Conservation (phyloP, 371 early-diverging fungal genomes). For the Saksenaea vasiformis region DNA sequence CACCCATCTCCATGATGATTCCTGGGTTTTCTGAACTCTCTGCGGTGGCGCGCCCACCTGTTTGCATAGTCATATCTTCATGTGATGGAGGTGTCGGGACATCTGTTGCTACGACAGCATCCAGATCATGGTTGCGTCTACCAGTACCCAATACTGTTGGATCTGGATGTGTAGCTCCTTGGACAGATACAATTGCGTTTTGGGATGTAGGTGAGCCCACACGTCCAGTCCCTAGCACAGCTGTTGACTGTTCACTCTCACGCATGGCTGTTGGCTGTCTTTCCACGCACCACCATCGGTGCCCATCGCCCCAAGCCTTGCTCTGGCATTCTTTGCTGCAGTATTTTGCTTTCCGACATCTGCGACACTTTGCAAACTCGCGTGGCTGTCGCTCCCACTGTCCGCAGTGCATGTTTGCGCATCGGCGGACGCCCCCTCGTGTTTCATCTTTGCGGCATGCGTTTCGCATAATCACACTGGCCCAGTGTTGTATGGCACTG, state of each 20-base stretch:
- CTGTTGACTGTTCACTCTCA: neutral
- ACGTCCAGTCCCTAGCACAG: conserved; percentile 1
- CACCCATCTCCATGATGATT: conserved; percentile 26
- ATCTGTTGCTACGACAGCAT: conserved; percentile 1
- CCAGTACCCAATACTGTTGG: neutral
- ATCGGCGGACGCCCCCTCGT: conserved; percentile 69
- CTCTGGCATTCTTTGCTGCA: conserved; percentile 76
- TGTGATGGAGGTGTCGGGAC: conserved; percentile 3
- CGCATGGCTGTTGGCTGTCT: conserved; percentile 30
- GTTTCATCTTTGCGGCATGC: conserved; percentile 77
- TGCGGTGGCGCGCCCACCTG: conserved; percentile 5
- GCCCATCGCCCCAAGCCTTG: conserved; percentile 78
- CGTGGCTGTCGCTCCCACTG: conserved; percentile 72
- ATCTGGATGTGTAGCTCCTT: neutral
- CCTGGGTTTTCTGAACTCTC: conserved; percentile 13
- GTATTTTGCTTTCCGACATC: conserved; percentile 81
- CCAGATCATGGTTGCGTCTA: neutral
- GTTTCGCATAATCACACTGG: conserved; percentile 80
- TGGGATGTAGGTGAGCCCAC: neutral
- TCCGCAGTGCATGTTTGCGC: conserved; percentile 74
- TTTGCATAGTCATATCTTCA: conserved; percentile 2
- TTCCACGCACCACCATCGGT: conserved; percentile 81
- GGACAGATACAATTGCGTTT: neutral
- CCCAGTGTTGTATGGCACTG: conserved; percentile 75
- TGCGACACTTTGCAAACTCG: conserved; percentile 80